Evolutionary conservation across 495 filamentous ascomycete species (phyloP).

Genomic region (Ascobolus immersus): DNA sequence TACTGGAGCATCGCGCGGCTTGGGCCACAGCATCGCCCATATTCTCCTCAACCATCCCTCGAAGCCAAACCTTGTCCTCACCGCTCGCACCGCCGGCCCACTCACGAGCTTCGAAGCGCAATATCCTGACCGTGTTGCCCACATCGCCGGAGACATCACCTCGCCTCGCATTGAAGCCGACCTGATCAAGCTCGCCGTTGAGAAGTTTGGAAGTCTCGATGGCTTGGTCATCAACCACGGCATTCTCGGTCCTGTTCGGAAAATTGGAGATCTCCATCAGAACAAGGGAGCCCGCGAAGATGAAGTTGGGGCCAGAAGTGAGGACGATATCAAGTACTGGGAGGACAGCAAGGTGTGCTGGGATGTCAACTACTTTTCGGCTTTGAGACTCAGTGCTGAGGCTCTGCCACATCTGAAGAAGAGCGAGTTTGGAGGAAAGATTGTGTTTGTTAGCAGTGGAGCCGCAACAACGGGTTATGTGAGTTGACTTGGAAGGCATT

Average conservation of each 20-base stretch:
- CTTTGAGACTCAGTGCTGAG: no score
- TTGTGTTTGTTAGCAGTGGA: conserved; percentile 54
- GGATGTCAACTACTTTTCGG: no score
- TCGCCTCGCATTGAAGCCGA: conserved; percentile 34
- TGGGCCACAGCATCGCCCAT: conserved; percentile 55
- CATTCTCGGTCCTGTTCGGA: conserved; percentile 48
- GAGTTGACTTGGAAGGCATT: no score
- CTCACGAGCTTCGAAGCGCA: conserved; percentile 39
- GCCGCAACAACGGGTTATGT: conserved; percentile 41
- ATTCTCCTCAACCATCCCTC: conserved; percentile 35
- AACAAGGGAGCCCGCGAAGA: no score
- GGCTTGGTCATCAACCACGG: conserved; percentile 76
- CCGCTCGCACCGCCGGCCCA: conserved; percentile 42
- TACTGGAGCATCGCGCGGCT: conserved; percentile 48
- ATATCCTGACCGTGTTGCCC: conserved; percentile 40
- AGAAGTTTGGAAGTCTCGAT: conserved; percentile 47
- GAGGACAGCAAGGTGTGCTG: no score
- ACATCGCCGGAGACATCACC: conserved; percentile 49
- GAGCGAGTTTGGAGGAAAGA: no score
- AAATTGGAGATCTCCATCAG: conserved; percentile 38
- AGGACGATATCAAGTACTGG: no score
- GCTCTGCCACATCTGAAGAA: no score
- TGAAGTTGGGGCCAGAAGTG: no score
- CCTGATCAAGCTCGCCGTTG: conserved; percentile 35
- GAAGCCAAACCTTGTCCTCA: conserved; percentile 44